Base-by-base conservation (phyloP, 192 early-diverging fungal genomes). In the Blastocladiella britannica region DNA sequence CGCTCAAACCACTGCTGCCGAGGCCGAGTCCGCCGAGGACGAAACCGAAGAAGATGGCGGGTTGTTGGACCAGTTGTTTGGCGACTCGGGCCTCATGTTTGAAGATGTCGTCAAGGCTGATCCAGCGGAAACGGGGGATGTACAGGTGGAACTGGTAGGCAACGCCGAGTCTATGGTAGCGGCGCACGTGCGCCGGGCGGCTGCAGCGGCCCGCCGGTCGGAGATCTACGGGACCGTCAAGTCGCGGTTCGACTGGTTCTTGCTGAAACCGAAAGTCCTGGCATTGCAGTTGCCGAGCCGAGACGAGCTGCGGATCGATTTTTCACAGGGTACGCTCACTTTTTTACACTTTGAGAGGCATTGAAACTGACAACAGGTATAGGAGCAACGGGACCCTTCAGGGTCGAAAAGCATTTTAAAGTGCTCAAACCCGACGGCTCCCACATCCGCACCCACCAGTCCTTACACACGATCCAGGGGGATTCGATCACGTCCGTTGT, bases 1-100 rank as follows among this genome's bases (percentile, higher is more conserved):
- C 23, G 8, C 64, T 25, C 26, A 56, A 15, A n/a, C 29, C 22
- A 65, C 52, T 58, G 28, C 43, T 5, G 53, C 22, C 27, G 15
- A 23, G 27, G 29, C 31, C 15, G 26, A 37, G 54, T 51, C 30
- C 29, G 22, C 5, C 26, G 37, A 15, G 18, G n/a, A 30, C 22
- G 25, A 64, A 23, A 9, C 29, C 5, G 22, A n/a, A n/a, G n/a
- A n/a, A n/a, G n/a, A n/a, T n/a, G n/a, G n/a, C n/a, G n/a, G n/a
- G n/a, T n/a, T n/a, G n/a, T n/a, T 24, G 51, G 28, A 26, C 4
- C 51, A 47, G 27, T 55, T 47, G 28, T 29, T 52, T 31, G 54
- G 23, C 56, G 25, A 25, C 29, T 58, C 54, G 31, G 54, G n/a
- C 37, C 15, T 20, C 15, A 2, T 47, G 37, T 20, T 47, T 4